Evolutionary conservation across 1,284 basidiomycete species (phyloP), one percentile per base, ranked within the genome.

Genomic region (Irpex sp.): DNA sequence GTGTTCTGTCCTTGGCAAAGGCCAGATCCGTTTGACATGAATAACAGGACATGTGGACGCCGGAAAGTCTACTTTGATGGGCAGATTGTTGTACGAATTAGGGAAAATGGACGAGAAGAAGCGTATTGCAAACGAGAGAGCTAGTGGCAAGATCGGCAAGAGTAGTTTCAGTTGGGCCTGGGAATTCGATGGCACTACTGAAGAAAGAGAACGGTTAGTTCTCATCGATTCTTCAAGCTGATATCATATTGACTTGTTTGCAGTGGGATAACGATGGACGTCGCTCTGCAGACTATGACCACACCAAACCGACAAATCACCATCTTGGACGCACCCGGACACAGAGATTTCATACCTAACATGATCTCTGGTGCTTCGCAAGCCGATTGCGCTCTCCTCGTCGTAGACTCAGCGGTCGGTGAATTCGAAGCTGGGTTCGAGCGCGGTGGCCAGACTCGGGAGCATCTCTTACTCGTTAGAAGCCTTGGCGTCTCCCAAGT

Each of bases 301-400:
- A 98, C 96, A 0, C 79, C 86, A 0, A 85, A 92, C 69, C 85
- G 92, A 58, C 85, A 88, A 63, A 90, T 98, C 67, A 98, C 96
- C 1, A 86, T 99, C 19, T 86, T 99, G 31, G 97, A 99, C 71
- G 97, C 97, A 0, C 97, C 97, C 0, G 97, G 97, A 0, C 97
- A 99, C 77, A 92, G 90, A 67, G 97, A 99, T 72, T 99, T 99
- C 70, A 93, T 99, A 62, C 97, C 97, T 0, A 98, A 98, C 73
- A 99, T 99, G 97, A 99, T 99, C 64, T 97, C 94, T 0, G 97
- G 97, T 1, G 97, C 97, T 1, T 90, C 96, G 0, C 97, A 98
- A 77, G 97, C 97, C 0, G 97, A 99, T 70, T 95, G 94, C 44
- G 96, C 97, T 0, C 77, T 99, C 4, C 85, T 99, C n/a, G 97